These are phyloP conservation scores for Pezicula carpinea DNA, from an alignment of 2,329 filamentous ascomycete genomes.

Conservation along the genomic window DNA sequence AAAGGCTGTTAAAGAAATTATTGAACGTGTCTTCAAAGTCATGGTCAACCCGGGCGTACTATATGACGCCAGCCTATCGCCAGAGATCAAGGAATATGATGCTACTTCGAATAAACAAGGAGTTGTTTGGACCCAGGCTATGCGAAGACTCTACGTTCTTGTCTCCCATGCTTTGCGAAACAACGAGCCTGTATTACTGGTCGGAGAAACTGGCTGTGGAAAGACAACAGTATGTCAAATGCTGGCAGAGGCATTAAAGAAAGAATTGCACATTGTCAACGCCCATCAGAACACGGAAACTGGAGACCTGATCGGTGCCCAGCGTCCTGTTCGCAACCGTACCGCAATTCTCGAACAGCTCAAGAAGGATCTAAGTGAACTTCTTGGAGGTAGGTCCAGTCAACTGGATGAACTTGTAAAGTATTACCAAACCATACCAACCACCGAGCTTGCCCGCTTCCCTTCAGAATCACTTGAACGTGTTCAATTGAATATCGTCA, in stretches of 20 bases:
- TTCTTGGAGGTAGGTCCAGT: constrained; percentile 35
- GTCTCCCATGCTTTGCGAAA: constrained; percentile 83
- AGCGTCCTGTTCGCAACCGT: constrained; percentile 84
- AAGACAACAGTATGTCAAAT: constrained; percentile 97
- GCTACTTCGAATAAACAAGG: constrained; percentile 48
- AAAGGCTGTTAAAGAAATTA: constrained; percentile 75
- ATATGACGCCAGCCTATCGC: constrained; percentile 59
- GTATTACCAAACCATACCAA: constrained; percentile 40
- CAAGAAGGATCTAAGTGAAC: constrained; percentile 50
- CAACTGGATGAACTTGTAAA: constrained; percentile 47
- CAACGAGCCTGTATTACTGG: constrained; percentile 88
- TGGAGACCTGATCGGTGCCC: constrained; percentile 92
- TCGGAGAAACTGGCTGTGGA: constrained; percentile 95
- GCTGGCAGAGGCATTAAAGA: constrained; percentile 73
- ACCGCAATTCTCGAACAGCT: constrained; percentile 65
- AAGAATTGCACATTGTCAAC: constrained; percentile 83
- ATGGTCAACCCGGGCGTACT: constrained; percentile 69
- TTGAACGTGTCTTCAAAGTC: constrained; percentile 88
- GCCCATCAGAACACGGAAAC: constrained; percentile 98
- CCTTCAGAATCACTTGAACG: constrained; percentile 27
- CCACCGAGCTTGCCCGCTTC: constrained; percentile 34
- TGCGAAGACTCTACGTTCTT: constrained; percentile 85
- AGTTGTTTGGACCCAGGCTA: constrained; percentile 92
- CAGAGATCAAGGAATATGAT: constrained; percentile 48
- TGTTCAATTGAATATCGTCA: constrained; percentile 47